phyloP scores from a whole-genome alignment of 73 alveolate species.

The Paramecium octaurelia region DNA sequence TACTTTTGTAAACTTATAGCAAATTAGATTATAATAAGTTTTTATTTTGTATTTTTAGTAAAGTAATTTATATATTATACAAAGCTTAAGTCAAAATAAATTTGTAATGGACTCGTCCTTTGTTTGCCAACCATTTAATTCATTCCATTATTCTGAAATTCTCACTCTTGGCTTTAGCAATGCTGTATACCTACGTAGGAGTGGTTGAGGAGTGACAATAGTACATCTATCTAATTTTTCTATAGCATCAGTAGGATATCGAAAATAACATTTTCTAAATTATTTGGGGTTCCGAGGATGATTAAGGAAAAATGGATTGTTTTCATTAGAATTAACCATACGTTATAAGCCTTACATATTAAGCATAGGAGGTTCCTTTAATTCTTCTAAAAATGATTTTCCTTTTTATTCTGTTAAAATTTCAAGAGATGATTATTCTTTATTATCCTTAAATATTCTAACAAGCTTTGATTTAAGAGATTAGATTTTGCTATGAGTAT shows the following conservation, averaged over 20 bases:
- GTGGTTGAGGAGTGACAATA: background rate
- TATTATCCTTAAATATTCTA: background rate
- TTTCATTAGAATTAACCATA: background rate
- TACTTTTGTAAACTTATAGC: too few relatives aligned
- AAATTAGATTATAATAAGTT: too few relatives aligned
- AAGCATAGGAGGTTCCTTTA: background rate
- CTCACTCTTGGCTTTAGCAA: background rate
- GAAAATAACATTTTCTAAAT: background rate
- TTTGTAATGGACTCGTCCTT: background rate
- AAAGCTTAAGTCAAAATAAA: background rate
- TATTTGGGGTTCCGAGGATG: background rate
- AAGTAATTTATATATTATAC: background rate
- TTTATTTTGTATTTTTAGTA: background rate
- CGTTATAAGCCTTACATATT: background rate
- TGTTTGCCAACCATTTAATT: background rate
- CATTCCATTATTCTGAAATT: background rate
- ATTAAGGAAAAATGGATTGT: background rate
- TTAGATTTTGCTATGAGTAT: background rate
- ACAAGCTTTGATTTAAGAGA: background rate
- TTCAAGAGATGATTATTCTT: background rate
- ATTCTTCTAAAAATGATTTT: background rate
- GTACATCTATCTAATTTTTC: background rate
- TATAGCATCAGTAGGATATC: background rate
- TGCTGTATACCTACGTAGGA: background rate
- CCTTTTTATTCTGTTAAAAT: background rate